phyloP scores from a whole-genome alignment of 495 filamentous ascomycete species.

The Tuber aestivum region DNA sequence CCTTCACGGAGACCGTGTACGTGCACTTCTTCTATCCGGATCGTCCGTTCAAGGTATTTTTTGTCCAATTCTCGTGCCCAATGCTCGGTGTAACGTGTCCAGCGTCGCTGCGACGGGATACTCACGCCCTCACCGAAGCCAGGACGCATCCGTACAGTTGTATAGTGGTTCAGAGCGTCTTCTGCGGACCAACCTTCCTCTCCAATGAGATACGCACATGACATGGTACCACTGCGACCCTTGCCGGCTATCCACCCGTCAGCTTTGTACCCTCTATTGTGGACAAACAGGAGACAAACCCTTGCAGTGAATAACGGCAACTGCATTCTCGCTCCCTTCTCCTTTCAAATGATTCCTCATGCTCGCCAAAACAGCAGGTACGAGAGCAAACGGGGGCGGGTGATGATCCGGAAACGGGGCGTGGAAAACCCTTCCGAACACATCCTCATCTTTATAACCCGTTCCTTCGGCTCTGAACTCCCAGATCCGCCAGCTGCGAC shows the following conservation, averaged over 20 bases:
- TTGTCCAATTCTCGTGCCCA: slow-evolving; percentile 65
- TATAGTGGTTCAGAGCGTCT: slow-evolving; percentile 76
- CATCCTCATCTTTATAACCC: slow-evolving; percentile 84
- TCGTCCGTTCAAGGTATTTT: slow-evolving; percentile 70
- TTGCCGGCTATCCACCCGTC: slow-evolving; percentile 65
- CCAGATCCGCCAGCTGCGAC: slow-evolving; percentile 82
- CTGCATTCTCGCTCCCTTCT: slow-evolving; percentile 46
- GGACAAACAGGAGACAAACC: slow-evolving; percentile 5
- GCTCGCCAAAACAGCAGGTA: slow-evolving; percentile 78
- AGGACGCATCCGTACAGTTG: slow-evolving; percentile 77
- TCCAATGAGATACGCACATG: slow-evolving; percentile 79
- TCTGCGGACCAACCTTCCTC: slow-evolving; percentile 79
- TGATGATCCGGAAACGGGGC: slow-evolving; percentile 97
- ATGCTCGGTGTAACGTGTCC: slow-evolving; percentile 81
- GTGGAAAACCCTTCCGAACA: slow-evolving; percentile 75
- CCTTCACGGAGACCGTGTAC: slow-evolving; percentile 84
- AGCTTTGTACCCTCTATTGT: slow-evolving; percentile 4
- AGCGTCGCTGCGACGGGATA: slow-evolving; percentile 84
- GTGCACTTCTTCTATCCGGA: slow-evolving; percentile 84
- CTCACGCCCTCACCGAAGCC: slow-evolving; percentile 86
- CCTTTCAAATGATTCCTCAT: slow-evolving; percentile 61
- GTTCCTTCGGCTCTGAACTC: slow-evolving; percentile 96
- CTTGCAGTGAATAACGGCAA: slow-evolving; percentile 93
- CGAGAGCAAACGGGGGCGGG: slow-evolving; percentile 82
- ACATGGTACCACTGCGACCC: slow-evolving; percentile 82